Base-by-base conservation (phyloP, 2,329 filamentous ascomycete species). In the Hymenoscyphus fraxineus region DNA sequence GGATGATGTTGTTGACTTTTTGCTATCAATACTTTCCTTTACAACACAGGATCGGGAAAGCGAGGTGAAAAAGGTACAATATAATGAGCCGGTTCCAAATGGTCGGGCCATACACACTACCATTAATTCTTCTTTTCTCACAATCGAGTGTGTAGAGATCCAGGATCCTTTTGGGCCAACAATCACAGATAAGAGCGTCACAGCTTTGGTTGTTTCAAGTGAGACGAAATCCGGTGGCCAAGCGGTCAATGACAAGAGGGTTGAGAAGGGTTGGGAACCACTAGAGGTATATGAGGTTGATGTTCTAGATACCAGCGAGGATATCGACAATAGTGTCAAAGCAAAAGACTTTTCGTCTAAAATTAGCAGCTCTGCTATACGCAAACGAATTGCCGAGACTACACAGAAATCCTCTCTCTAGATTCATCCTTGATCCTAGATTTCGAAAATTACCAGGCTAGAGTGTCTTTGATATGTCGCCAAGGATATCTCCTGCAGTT, bases 141-240 rank as follows among this genome's bases (percentile, higher is more conserved):
- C 82, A 2, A 83, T 97, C 59, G 89, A 90, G 70, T 93, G 92
- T 73, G 91, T 94, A 57, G 86, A 93, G 73, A 93, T 99, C 62
- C 88, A 89, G 71, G 93, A 99, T 75, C 85, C 90, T 0, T 98
- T 90, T 77, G 95, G 95, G 0, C 95, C 95, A 3, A 97, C 95
- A 0, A 91, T 96, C 66, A 92, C 91, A 0, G 88, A 94, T 64
- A 84, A 91, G 75, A 80, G 83, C 38, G 89, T 98, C 67, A 87
- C 90, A 56, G 91, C 89, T 0, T 82, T 99, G 63, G 89, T 97
- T 2, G 88, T 98, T 6, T 97, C 93, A 6, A 88, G 85, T 13
- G 95, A 99, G 80, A 98, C 95, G 16, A 85, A 91, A 61, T 83
- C 87, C 1, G 95, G 95, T 40, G 95, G 93, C 5, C 81, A 86